phyloP scores from a whole-genome alignment of 2,329 filamentous ascomycete species.

The Aspergillus jensenii region DNA sequence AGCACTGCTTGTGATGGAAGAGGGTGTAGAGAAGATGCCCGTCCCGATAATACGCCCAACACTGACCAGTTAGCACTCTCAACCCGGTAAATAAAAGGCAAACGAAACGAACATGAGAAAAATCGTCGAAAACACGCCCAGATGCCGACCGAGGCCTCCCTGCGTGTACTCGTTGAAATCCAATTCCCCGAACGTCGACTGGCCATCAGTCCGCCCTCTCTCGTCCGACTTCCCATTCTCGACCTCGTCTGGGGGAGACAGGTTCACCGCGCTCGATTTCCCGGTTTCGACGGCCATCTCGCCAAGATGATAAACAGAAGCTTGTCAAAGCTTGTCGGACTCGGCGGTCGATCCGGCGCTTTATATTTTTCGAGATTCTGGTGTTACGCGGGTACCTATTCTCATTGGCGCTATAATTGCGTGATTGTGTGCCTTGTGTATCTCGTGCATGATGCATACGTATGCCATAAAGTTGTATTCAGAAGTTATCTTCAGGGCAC shows the following conservation, averaged over 20 bases:
- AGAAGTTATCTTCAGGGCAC: too few species aligned
- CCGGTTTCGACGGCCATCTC: neutral
- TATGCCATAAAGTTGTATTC: too few species aligned
- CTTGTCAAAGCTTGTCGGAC: neutral
- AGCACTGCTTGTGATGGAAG: slow-evolving; percentile 56
- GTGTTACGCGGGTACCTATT: too few species aligned
- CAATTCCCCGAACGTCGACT: neutral
- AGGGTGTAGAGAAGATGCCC: slow-evolving; percentile 54
- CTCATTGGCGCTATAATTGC: neutral
- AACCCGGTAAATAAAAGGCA: neutral
- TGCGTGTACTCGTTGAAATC: slow-evolving; percentile 3
- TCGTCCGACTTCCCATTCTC: neutral
- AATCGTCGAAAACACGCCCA: slow-evolving; percentile 1
- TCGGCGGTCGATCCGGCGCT: neutral
- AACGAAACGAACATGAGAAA: neutral
- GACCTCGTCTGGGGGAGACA: neutral
- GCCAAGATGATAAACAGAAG: neutral
- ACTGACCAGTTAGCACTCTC: neutral
- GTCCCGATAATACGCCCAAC: neutral
- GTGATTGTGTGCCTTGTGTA: neutral
- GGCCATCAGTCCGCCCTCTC: neutral
- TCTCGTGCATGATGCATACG: too few species aligned
- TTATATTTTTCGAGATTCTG: neutral
- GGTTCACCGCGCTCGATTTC: neutral
- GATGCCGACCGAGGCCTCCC: slow-evolving; percentile 4